Evolutionary conservation across 1,139 yeast genomes (phyloP).

Genomic region (Maudiozyma humilis): DNA sequence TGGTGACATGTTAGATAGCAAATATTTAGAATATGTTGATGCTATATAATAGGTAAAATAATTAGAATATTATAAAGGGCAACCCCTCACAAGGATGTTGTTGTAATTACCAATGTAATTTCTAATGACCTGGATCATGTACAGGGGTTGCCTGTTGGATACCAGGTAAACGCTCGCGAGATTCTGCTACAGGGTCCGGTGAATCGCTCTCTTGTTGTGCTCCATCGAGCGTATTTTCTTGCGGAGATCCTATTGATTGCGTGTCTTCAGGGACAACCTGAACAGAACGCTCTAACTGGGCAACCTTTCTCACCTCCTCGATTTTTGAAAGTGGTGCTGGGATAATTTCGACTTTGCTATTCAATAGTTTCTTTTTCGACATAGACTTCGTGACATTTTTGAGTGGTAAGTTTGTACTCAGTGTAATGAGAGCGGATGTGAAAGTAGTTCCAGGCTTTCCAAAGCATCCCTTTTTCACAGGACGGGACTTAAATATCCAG

Average conservation of each 20-base stretch:
- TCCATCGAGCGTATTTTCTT: background rate
- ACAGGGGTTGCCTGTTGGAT: no score
- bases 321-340: conserved; percentile 39
- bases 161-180: no score
- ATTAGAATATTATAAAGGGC: no score
- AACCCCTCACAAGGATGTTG: no score
- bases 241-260: background rate
- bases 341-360: conserved; percentile 33
- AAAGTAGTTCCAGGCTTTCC: conserved; percentile 28
- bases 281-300: conserved; percentile 19
- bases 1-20: no score
- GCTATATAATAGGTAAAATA: no score
- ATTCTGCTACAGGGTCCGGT: background rate
- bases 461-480: conserved; percentile 21
- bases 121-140: no score
- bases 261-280: background rate
- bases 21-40: no score
- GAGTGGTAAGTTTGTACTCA: conserved; percentile 40
- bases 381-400: conserved; percentile 39
- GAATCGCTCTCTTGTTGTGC: background rate
- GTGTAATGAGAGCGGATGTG: conserved; percentile 48
- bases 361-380: conserved; percentile 30
- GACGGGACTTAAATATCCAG: conserved; percentile 37
- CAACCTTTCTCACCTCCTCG: conserved; percentile 37
- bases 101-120: no score